Conservation (phyloP, 2,329 filamentous ascomycete genomes). For the Pezicula neosporulosa region DNA sequence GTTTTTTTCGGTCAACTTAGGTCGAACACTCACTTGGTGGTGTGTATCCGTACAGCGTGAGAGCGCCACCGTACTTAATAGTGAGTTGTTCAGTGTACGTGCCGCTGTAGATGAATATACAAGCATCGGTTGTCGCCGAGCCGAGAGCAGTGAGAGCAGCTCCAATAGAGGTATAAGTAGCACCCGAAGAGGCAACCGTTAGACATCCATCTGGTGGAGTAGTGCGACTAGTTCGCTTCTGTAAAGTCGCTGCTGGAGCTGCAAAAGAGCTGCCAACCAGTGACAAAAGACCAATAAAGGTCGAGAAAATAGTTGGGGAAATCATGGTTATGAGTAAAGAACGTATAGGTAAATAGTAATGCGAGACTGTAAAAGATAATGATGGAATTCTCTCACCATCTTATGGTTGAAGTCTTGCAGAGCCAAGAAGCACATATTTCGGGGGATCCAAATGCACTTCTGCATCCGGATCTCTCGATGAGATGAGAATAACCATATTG, state of each 20-base stretch:
- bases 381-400: too few species aligned
- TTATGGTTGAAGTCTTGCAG: too few species aligned
- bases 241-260: not conserved
- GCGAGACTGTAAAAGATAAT: too few species aligned
- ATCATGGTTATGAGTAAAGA: not conserved
- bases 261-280: not conserved
- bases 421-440: too few species aligned
- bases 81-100: conserved; percentile 49
- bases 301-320: not conserved
- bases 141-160: not conserved
- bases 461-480: too few species aligned
- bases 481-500: too few species aligned
- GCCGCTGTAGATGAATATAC: conserved; percentile 49
- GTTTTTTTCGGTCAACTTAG: too few species aligned
- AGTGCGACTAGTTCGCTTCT: not conserved
- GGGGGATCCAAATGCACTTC: too few species aligned
- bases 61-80: conserved; percentile 25
- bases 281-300: not conserved
- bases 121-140: not conserved
- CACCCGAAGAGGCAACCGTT: not conserved
- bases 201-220: not conserved
- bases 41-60: conserved; percentile 47
- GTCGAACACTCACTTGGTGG: conserved; percentile 25
- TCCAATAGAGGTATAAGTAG: not conserved
- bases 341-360: too few species aligned